These are phyloP conservation scores for Oldenlandia corymbosa DNA, from an alignment of 257 asterid species.

Conservation along the genomic window DNA sequence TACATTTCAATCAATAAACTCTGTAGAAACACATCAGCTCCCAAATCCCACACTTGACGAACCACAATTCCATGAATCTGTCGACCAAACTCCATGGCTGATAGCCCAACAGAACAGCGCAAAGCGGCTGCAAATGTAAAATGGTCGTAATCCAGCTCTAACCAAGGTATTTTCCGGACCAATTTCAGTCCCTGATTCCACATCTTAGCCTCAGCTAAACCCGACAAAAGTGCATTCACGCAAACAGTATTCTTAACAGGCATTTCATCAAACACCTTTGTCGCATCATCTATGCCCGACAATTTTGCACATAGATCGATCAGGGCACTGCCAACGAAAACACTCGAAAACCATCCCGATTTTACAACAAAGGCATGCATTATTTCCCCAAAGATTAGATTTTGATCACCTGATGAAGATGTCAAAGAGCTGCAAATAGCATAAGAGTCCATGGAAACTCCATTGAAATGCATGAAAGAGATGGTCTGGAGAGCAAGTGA, in stretches of 20 bases:
- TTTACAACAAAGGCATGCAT: constrained; percentile 43
- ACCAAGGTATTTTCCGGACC: constrained; percentile 36
- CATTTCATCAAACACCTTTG: constrained; percentile 72
- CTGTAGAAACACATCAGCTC: constrained; percentile 54
- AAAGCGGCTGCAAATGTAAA: constrained; percentile 62
- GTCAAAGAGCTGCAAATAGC: constrained; percentile 22
- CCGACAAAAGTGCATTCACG: constrained; percentile 67
- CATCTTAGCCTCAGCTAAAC: constrained; percentile 65
- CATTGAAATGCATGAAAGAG: constrained; percentile 53
- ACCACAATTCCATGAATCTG: constrained; percentile 55
- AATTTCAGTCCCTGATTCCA: constrained; percentile 48
- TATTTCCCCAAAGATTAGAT: constrained; percentile 31
- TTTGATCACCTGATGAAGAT: constrained; percentile 11
- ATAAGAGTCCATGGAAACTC: constrained; percentile 56
- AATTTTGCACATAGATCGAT: constrained; percentile 47
- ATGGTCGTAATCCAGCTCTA: constrained; percentile 41
- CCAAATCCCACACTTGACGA: constrained; percentile 32
- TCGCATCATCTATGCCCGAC: constrained; percentile 35
- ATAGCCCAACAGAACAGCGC: constrained; percentile 55
- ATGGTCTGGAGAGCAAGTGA: constrained; percentile 49
- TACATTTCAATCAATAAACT: constrained; percentile 80
- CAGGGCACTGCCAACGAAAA: constrained; percentile 72
- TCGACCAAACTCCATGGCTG: constrained; percentile 49
- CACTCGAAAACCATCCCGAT: constrained; percentile 46
- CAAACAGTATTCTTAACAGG: constrained; percentile 46